phyloP scores from a whole-genome alignment of 768 basidiomycete genomes.

The Russula foetens region DNA sequence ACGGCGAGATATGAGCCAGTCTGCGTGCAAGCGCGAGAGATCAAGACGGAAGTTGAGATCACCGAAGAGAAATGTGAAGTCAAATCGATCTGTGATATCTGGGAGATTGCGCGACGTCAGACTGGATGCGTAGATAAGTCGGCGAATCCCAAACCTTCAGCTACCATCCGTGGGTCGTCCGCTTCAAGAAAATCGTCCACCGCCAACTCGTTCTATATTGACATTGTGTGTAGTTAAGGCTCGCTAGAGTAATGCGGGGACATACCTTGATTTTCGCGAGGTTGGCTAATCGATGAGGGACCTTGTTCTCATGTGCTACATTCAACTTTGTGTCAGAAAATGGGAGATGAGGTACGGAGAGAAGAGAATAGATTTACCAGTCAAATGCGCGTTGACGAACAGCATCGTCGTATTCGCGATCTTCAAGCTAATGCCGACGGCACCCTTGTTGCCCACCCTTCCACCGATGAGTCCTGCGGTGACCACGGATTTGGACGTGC shows the following conservation, averaged over 20 bases:
- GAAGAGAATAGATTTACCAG: constrained; percentile 40
- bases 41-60: constrained; percentile 91
- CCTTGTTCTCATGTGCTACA: constrained; percentile 67
- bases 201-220: constrained; percentile 53
- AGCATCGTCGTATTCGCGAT: constrained; percentile 76
- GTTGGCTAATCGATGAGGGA: constrained; percentile 77
- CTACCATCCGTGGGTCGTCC: constrained; percentile 53
- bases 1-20: constrained; percentile 83
- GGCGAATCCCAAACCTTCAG: constrained; percentile 49
- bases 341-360: neutral
- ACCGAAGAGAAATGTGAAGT: constrained; percentile 82
- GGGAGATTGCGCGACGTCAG: constrained; percentile 13
- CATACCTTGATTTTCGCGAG: constrained; percentile 79
- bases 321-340: neutral
- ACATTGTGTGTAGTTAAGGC: neutral
- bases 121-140: constrained; percentile 2
- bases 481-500: constrained; percentile 73
- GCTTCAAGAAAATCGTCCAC: constrained; percentile 69
- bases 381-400: constrained; percentile 87
- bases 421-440: constrained; percentile 84
- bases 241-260: neutral
- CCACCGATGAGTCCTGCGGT: constrained; percentile 88
- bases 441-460: constrained; percentile 87
- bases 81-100: constrained; percentile 86
- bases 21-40: constrained; percentile 84